phyloP scores from a whole-genome alignment of 2,329 filamentous ascomycete species.

The Ceratocystis cacaofunesta region DNA sequence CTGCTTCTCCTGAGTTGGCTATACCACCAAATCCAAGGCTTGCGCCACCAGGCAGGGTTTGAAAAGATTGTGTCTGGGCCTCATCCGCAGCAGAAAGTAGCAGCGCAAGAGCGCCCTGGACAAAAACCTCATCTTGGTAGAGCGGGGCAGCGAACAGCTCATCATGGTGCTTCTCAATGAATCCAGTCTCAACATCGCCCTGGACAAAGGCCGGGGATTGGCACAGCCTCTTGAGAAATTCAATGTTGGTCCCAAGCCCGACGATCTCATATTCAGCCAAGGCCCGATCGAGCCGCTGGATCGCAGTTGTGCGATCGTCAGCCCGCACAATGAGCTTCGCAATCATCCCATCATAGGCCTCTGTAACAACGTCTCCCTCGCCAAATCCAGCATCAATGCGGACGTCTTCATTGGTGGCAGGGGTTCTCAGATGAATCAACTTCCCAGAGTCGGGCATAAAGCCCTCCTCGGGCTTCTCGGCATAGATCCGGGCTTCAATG shows the following conservation, averaged over 20 bases:
- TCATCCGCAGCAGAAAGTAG: not conserved
- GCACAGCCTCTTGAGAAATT: constrained; percentile 84
- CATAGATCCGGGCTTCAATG: constrained; percentile 92
- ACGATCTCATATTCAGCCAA: constrained; percentile 84
- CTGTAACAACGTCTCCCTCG: constrained; percentile 79
- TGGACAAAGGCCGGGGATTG: constrained; percentile 65
- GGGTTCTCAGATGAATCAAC: constrained; percentile 68
- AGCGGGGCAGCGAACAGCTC: constrained; percentile 56
- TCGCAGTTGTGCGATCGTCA: constrained; percentile 59
- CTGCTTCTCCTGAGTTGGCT: not conserved
- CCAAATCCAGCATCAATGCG: constrained; percentile 90
- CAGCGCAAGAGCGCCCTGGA: constrained; percentile 62
- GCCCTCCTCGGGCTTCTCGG: constrained; percentile 79
- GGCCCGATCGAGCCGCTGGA: constrained; percentile 67
- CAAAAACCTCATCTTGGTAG: constrained; percentile 58
- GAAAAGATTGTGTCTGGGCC: not conserved
- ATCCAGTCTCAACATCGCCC: constrained; percentile 88
- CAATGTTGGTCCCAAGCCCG: constrained; percentile 86
- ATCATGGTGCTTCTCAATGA: constrained; percentile 75
- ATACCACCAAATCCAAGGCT: not conserved
- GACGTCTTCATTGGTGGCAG: constrained; percentile 52
- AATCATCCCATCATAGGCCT: constrained; percentile 97
- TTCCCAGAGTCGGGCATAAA: constrained; percentile 91
- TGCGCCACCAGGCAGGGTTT: not conserved
- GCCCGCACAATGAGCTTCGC: constrained; percentile 91